Base-by-base conservation (phyloP, 2,329 filamentous ascomycete species). In the Colletotrichum agaves region DNA sequence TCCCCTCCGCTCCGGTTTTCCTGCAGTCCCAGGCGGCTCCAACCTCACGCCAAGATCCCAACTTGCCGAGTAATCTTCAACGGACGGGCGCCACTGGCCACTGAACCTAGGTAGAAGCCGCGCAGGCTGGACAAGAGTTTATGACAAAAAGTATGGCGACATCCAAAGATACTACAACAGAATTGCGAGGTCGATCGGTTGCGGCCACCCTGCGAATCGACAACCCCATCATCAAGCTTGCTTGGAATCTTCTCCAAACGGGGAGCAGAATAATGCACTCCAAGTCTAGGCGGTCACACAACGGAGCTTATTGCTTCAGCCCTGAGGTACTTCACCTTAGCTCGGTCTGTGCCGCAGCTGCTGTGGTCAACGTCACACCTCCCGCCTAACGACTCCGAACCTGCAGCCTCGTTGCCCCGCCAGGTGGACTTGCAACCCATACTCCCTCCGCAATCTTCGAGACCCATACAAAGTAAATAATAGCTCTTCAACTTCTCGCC, bases 381-480 rank as follows among this genome's bases (percentile, higher is more conserved):
- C 61, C n/a, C 21, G 31, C 55, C 43, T 39, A 39, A 31, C 47
- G 47, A 19, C 53, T 23, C 37, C 49, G n/a, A 23, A 31, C 47
- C 65, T 58, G 41, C 39, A 64, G 53, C 65, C 46, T 59, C n/a
- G 27, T 23, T 55, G 47, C 23, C 61, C 65, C 61, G 65, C 65
- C 23, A 33, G 19, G 55, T 35, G 13, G 23, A 31, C 50, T 57
- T 67, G 27, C 44, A 49, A 46, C 19, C 59, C 19, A 39, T 21
- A 52, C 37, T 39, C 47, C 35, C 31, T 53, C 31, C 39, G 39
- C 1, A 55, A 41, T 12, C 41, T 35, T 33, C 53, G 21, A 52
- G 35, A n/a, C 11, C 27, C 6, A 27, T 27, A 4, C 5, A 27
- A 0, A 27, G 27, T 27, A 27, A 7, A 27, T 27, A 27, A 27